Evolutionary conservation across 805 yeast species (phyloP).

Genomic region (Pichia paraexigua): DNA sequence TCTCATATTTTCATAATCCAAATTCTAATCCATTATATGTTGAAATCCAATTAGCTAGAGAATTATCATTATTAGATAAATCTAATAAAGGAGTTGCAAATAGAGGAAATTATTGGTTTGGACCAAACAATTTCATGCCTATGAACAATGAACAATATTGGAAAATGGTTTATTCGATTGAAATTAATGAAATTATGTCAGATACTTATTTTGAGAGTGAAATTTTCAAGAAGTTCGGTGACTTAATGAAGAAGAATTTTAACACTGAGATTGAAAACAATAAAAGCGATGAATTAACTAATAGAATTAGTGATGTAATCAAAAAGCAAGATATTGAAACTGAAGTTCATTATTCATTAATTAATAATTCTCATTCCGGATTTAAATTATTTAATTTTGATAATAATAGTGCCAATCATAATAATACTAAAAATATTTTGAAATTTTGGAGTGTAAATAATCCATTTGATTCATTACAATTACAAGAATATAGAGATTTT

Average conservation of each 20-base stretch:
- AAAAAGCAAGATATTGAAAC: background rate
- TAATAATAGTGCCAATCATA: background rate
- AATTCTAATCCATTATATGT: constrained; percentile 21
- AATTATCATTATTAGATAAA: constrained; percentile 17
- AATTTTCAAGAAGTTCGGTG: constrained; percentile 10
- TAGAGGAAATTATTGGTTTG: constrained; percentile 40
- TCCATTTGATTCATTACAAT: constrained; percentile 13
- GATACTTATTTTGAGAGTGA: constrained; percentile 13
- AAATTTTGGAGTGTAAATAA: constrained; percentile 11
- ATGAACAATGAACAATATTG: constrained; percentile 29
- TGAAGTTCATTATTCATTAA: background rate
- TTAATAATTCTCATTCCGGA: background rate
- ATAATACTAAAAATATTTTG: constrained; percentile 3
- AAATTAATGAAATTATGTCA: constrained; percentile 13
- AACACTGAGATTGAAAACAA: background rate
- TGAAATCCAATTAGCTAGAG: constrained; percentile 22
- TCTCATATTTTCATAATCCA: constrained; percentile 11
- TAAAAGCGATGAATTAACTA: constrained; percentile 6
- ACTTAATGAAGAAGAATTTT: constrained; percentile 3
- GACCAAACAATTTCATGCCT: constrained; percentile 40
- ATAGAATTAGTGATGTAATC: constrained; percentile 10
- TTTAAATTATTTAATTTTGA: background rate
- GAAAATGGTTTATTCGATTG: constrained; percentile 19
- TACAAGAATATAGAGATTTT: constrained; percentile 13
- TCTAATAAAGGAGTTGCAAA: constrained; percentile 27